Base-by-base conservation (phyloP, 768 basidiomycete genomes). In the Lactarius deliciosus region DNA sequence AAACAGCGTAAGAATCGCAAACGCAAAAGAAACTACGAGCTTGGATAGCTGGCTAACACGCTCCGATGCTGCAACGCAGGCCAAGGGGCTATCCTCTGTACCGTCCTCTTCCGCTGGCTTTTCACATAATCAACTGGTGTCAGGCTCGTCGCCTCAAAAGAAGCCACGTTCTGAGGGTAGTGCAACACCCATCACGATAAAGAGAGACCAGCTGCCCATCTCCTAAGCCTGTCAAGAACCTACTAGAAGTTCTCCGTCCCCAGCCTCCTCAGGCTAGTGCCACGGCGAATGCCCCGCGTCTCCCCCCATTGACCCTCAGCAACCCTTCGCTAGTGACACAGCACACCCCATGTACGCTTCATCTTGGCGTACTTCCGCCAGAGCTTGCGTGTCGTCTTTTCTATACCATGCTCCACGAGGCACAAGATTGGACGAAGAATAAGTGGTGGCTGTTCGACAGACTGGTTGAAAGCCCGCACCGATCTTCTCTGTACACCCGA, bases 391-490 rank as follows among this genome's bases (percentile, higher is more conserved):
- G 84, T 73, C 80, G 80, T 59, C 78, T 94, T 25, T 94, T 91
- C 75, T 87, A 92, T 69, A 81, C 80, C 0, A 88, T 94, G 89
- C 66, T 88, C 16, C 81, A 86, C 57, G 77, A 81, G 18, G 86
- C 91, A 22, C 79, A 76, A 47, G 71, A 75, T 9, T 94, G 91
- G 92, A 77, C 82, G 68, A 79, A 85, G 59, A 91, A 90, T 68
- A 90, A 86, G 71, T 94, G 92, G 92, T 93, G 88, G 87, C 80
- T 94, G 22, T 88, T 91, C 75, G 91, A 94, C 72, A 81, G 86
- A 25, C 68, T 93, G 16, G 92, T 93, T 2, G 90, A 93, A 76
- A 91, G 90, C 70, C 91, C 92, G 4, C 92, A 94, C 76, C 80
- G 85, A n/a, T 90, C 92, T 1, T 84, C 88, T 1, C 92, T 93